phyloP scores from a whole-genome alignment of 164 flowering plant genomes.

The Platanus orientalis region DNA sequence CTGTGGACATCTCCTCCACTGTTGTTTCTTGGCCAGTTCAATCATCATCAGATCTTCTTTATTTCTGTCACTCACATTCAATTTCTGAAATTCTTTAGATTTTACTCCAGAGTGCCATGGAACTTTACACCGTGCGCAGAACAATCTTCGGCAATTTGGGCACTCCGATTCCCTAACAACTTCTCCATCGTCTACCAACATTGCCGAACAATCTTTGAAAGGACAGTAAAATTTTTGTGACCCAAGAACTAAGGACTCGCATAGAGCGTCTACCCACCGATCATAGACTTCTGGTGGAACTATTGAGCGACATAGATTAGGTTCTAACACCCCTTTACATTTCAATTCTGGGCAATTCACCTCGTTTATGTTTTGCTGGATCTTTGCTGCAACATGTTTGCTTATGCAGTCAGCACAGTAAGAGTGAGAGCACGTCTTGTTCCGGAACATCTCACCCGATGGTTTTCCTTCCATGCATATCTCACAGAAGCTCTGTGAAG shows the following conservation, averaged over 20 bases:
- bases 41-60: slow-evolving; percentile 40
- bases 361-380: slow-evolving; percentile 26
- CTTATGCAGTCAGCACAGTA: slow-evolving; percentile 32
- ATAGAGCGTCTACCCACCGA: slow-evolving; percentile 44
- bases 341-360: slow-evolving; percentile 31
- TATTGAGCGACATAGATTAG: slow-evolving; percentile 32
- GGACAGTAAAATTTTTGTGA: slow-evolving; percentile 53
- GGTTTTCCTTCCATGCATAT: slow-evolving; percentile 25
- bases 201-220: slow-evolving; percentile 47
- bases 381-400: too few relatives aligned
- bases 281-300: slow-evolving; percentile 36
- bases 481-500: slow-evolving; percentile 11
- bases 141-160: slow-evolving; percentile 40
- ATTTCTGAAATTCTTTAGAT: slow-evolving; percentile 34
- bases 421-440: slow-evolving; percentile 24
- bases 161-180: slow-evolving; percentile 28
- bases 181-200: slow-evolving; percentile 30
- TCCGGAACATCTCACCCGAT: slow-evolving; percentile 13
- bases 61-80: slow-evolving; percentile 29
- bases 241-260: slow-evolving; percentile 35
- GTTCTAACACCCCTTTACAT: slow-evolving; percentile 36
- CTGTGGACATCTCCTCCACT: slow-evolving; percentile 43
- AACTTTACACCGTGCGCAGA: slow-evolving; percentile 48
- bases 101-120: slow-evolving; percentile 45
- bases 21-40: slow-evolving; percentile 33